These are phyloP conservation scores for Ustilago curta DNA, from an alignment of 1,284 basidiomycete species.

Conservation along the genomic window DNA sequence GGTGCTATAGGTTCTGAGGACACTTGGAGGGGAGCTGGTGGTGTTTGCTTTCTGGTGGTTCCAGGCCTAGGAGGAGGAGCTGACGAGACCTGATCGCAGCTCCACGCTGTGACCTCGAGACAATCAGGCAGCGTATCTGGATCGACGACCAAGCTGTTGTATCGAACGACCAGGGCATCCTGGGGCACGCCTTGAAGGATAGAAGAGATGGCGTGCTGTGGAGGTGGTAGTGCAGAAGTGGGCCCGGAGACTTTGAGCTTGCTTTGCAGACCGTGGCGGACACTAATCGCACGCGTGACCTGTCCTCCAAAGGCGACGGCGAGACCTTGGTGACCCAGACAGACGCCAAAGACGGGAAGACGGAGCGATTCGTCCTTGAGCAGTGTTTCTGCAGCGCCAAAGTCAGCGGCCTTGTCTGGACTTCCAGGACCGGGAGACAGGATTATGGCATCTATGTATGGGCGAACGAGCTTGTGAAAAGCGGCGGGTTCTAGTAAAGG, in stretches of 20 bases:
- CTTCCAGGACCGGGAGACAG: slow-evolving; percentile 65
- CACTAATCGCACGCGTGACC: slow-evolving; percentile 40
- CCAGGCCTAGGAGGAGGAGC: slow-evolving; percentile 40
- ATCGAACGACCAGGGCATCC: slow-evolving; percentile 82
- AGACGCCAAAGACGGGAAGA: slow-evolving; percentile 85
- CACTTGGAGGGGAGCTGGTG: neutral
- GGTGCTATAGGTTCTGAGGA: slow-evolving; percentile 11
- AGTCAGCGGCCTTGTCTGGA: slow-evolving; percentile 56
- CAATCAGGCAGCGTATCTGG: slow-evolving; percentile 69
- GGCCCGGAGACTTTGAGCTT: slow-evolving; percentile 27
- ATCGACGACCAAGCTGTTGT: slow-evolving; percentile 75
- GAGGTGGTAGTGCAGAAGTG: neutral
- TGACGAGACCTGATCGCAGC: slow-evolving; percentile 39
- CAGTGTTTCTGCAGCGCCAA: slow-evolving; percentile 57
- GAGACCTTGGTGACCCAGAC: slow-evolving; percentile 91
- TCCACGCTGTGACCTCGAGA: slow-evolving; percentile 71
- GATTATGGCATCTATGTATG: slow-evolving; percentile 65
- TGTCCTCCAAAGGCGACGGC: slow-evolving; percentile 80
- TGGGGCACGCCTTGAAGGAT: slow-evolving; percentile 76
- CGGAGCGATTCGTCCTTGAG: slow-evolving; percentile 57
- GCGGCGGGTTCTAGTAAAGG: slow-evolving; percentile 40
- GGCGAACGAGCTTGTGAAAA: slow-evolving; percentile 53
- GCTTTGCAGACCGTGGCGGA: slow-evolving; percentile 60
- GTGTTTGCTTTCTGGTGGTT: slow-evolving; percentile 11
- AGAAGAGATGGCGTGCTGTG: slow-evolving; percentile 70